phyloP scores from a whole-genome alignment of 805 yeast genomes.

The Ogataea methylovora region DNA sequence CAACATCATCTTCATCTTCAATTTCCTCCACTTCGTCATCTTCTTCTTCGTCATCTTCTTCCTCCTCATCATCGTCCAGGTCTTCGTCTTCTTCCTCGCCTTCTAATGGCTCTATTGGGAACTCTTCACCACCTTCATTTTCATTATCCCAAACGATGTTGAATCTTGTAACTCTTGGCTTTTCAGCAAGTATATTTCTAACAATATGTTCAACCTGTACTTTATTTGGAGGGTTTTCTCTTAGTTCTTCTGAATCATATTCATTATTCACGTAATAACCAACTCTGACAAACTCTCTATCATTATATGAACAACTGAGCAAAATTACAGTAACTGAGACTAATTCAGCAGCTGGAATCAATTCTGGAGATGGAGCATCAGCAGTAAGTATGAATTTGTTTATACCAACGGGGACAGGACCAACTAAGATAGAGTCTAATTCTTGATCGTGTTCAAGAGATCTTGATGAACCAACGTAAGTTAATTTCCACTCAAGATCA shows the following conservation, averaged over 20 bases:
- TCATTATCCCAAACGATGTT: slow-evolving; percentile 93
- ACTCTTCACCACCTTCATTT: slow-evolving; percentile 49
- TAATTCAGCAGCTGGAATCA: slow-evolving; percentile 92
- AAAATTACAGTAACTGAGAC: slow-evolving; percentile 93
- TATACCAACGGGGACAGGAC: slow-evolving; percentile 97
- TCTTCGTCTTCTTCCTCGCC: slow-evolving; percentile 57
- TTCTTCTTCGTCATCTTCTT: slow-evolving; percentile 51
- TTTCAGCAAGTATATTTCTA: slow-evolving; percentile 90
- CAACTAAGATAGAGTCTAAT: slow-evolving; percentile 91
- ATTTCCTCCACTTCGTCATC: slow-evolving; percentile 41
- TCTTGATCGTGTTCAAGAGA: slow-evolving; percentile 96
- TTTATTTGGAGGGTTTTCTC: slow-evolving; percentile 89
- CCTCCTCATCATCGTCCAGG: slow-evolving; percentile 46
- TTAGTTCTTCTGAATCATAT: slow-evolving; percentile 84
- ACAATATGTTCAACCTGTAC: slow-evolving; percentile 93
- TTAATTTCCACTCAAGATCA: slow-evolving; percentile 95
- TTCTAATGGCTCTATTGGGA: slow-evolving; percentile 72
- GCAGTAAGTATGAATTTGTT: slow-evolving; percentile 90
- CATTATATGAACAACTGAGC: slow-evolving; percentile 87
- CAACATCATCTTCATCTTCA: slow-evolving; percentile 33
- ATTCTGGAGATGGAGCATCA: slow-evolving; percentile 93
- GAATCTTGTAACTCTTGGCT: slow-evolving; percentile 94
- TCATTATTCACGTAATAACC: slow-evolving; percentile 98
- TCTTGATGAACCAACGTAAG: slow-evolving; percentile 93
- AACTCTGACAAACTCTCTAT: slow-evolving; percentile 90